Evolutionary conservation across 2,329 filamentous ascomycete species (phyloP).

Genomic region (Colletotrichum plurivorum): DNA sequence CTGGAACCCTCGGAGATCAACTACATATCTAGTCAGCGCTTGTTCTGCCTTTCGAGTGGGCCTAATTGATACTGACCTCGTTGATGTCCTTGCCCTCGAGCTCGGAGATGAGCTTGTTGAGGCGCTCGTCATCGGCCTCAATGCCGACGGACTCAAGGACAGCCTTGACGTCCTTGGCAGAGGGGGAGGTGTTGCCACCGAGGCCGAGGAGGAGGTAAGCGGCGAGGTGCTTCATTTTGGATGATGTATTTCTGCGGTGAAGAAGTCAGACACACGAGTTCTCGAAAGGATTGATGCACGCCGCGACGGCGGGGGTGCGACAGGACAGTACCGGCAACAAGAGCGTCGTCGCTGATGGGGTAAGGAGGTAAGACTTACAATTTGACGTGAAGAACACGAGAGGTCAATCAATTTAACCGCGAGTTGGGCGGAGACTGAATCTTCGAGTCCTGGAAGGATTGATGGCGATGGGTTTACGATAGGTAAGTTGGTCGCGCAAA

Average conservation of each 20-base stretch:
- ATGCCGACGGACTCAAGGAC: conserved; percentile 96
- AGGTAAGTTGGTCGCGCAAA: conserved; percentile 37
- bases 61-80: conserved; percentile 73
- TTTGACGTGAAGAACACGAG: conserved; percentile 77
- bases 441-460: conserved; percentile 83
- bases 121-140: conserved; percentile 90
- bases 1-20: conserved; percentile 89
- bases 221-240: conserved; percentile 99
- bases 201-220: conserved; percentile 98
- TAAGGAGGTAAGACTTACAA: conserved; percentile 51
- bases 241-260: conserved; percentile 52
- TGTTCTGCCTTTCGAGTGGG: neutral
- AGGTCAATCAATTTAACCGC: conserved; percentile 99
- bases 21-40: conserved; percentile 61
- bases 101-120: conserved; percentile 89
- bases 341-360: neutral
- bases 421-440: conserved; percentile 98
- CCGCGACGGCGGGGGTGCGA: conserved; percentile 22
- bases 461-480: conserved; percentile 41
- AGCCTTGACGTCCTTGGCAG: conserved; percentile 85
- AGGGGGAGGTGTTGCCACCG: conserved; percentile 91
- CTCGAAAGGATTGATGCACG: conserved; percentile 36
- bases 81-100: conserved; percentile 93
- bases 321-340: neutral
- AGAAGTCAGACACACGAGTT: conserved; percentile 36